A percentile compares a stretch with the other conserved stretches of the same genome.
Evolutionary conservation across 352 stramenopile species (phyloP).

Genomic region (Thraustochytrium striatum): DNA sequence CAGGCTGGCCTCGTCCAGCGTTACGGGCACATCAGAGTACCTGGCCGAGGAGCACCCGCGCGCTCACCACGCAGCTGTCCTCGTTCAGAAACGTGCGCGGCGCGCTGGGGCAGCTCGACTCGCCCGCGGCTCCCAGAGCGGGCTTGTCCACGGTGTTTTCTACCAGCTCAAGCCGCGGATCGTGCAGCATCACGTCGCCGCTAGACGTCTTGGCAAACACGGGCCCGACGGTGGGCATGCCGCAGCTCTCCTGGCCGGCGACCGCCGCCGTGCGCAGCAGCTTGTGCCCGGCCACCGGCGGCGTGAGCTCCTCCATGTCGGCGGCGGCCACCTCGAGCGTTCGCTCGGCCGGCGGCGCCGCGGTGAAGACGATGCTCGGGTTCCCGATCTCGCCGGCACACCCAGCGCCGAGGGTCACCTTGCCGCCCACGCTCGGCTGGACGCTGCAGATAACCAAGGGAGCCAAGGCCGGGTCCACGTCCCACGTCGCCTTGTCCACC

Average conservation of each 20-base stretch:
- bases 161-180: neutral
- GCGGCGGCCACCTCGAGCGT: neutral
- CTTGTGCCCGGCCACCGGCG: neutral
- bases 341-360: neutral
- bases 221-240: neutral
- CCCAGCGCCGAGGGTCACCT: neutral
- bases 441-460: neutral
- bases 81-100: conserved; percentile 49
- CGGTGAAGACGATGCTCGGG: neutral
- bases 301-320: neutral
- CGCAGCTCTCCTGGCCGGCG: too few relatives aligned
- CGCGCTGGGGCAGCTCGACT: conserved; percentile 27
- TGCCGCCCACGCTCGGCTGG: neutral
- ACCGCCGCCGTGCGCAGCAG: neutral
- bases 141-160: neutral
- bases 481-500: neutral
- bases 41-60: conserved; percentile 10
- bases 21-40: neutral
- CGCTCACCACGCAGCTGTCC: conserved; percentile 34
- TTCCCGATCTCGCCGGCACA: neutral
- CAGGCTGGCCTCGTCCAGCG: neutral
- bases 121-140: neutral
- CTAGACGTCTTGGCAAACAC: neutral
- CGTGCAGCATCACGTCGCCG: neutral
- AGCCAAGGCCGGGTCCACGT: neutral